Percentiles rank a stretch among this genome's conserved stretches.
Conservation (phyloP, 1,284 basidiomycete species). For the Salmacisia buchloeana region DNA sequence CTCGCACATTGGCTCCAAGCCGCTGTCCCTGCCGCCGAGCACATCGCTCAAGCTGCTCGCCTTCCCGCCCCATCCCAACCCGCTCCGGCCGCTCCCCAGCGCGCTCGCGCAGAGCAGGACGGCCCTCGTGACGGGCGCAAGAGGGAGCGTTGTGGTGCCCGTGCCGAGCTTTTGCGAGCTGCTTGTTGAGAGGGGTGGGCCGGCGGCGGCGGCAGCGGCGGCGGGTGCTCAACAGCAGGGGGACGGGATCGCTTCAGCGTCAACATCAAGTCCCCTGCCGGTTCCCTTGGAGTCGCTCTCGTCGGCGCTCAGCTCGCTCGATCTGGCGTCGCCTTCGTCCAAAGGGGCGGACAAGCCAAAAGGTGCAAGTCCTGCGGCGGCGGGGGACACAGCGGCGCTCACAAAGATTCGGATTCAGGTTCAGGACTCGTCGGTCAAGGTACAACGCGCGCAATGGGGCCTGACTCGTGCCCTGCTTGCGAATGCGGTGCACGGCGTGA, state of each 20-base stretch:
- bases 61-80: slow-evolving; percentile 43
- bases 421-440: slow-evolving; percentile 65
- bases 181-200: slow-evolving; percentile 8
- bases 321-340: no score
- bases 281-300: no score
- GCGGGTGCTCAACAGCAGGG: not conserved
- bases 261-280: not conserved
- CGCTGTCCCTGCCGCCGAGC: slow-evolving; percentile 30
- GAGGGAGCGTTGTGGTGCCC: slow-evolving; percentile 37
- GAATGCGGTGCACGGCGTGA: slow-evolving; percentile 86
- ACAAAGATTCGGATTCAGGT: slow-evolving; percentile 57
- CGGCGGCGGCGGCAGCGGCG: not conserved
- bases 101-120: slow-evolving; percentile 33
- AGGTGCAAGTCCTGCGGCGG: not conserved
- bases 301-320: no score
- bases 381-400: slow-evolving; percentile 1
- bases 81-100: slow-evolving; percentile 29
- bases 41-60: slow-evolving; percentile 30
- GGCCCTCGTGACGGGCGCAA: slow-evolving; percentile 37
- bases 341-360: not conserved
- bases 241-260: not conserved
- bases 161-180: slow-evolving; percentile 34
- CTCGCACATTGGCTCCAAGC: slow-evolving; percentile 41
- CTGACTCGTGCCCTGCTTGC: slow-evolving; percentile 78
- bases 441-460: slow-evolving; percentile 86